Evolutionary conservation across 371 early-diverging fungal genomes (phyloP).

Genomic region (Mortierella polycephala): DNA sequence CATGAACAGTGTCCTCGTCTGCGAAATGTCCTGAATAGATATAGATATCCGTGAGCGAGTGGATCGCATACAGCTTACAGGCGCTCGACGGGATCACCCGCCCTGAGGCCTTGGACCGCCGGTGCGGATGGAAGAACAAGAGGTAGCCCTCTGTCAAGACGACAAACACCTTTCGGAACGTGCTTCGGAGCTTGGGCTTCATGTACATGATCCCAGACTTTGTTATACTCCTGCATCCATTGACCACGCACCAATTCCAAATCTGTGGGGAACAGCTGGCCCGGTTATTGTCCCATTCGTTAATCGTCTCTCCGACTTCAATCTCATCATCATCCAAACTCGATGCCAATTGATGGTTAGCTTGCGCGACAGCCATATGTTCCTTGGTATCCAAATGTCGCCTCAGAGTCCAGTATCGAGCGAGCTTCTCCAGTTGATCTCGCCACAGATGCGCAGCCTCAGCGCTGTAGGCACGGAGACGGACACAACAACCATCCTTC

Average conservation of each 20-base stretch:
- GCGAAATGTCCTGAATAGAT: conserved; percentile 65
- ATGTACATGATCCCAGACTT: conserved; percentile 69
- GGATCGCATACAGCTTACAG: conserved; percentile 55
- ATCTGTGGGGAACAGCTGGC: conserved; percentile 58
- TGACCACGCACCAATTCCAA: conserved; percentile 66
- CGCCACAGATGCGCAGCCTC: conserved; percentile 67
- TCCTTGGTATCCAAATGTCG: conserved; percentile 58
- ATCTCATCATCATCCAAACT: conserved; percentile 50
- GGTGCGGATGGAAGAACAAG: conserved; percentile 59
- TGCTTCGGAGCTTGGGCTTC: conserved; percentile 59
- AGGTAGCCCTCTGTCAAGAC: conserved; percentile 62
- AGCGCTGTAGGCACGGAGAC: conserved; percentile 55
- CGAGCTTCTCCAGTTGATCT: conserved; percentile 56
- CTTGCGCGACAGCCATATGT: conserved; percentile 45
- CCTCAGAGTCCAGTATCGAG: conserved; percentile 64
- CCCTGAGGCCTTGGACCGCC: conserved; percentile 53
- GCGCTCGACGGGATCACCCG: conserved; percentile 42
- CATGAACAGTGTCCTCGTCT: conserved; percentile 48
- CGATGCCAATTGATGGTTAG: conserved; percentile 30
- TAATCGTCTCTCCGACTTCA: conserved; percentile 29
- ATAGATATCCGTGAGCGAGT: conserved; percentile 65
- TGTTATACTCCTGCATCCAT: conserved; percentile 55
- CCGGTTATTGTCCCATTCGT: conserved; percentile 47
- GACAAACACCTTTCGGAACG: conserved; percentile 65
- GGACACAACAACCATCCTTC: conserved; percentile 31